Base-by-base conservation (phyloP, 2,329 filamentous ascomycete genomes). In the Colletotrichum sp. region DNA sequence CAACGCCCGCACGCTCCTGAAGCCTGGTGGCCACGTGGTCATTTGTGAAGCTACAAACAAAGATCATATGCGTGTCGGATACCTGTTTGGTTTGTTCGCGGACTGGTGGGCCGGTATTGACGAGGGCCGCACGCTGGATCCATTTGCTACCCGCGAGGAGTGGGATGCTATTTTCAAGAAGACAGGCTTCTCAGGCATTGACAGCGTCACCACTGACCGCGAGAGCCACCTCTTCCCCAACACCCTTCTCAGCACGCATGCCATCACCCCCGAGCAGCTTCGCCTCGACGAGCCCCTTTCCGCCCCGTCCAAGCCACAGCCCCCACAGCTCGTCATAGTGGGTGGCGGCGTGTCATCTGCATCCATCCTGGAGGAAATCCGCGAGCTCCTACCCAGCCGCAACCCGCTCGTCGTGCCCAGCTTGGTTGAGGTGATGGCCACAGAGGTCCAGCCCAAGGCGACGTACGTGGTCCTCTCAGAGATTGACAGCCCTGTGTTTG, bases 1-100 rank as follows among this genome's bases (percentile, higher is more conserved):
- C 2, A 80, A 83, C 62, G 69, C 78, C 3, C 76, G 63, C 12
- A 75, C 72, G 67, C 77, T 86, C 7, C 79, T 87, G 3, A 78
- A 79, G 21, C 83, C 83, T 0, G 79, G 80, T 8, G 85, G 85
- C 0, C 79, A 79, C 32, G 76, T 86, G 1, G 16, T 77, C 26
- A 26, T 77, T 8, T 18, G 18, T 5, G 75, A 77, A 24, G 52
- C 66, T 15, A 68, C 75, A 1, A 18, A 64, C 36, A 21, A 28
- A 5, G 49, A 67, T 7, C 52, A 65, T n/a, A 52, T 79, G 10
- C 81, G 81, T 63, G 80, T 52, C 4, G 66, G 66, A 10, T 73
- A 36, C 39, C 44, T 69, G 12, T 69, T 73, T 21, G 66, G 83
- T 67, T 71, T n/a, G 75, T 81, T 85, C 9, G 71, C 78, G 5